phyloP scores from a whole-genome alignment of 2,329 filamentous ascomycete species.

The Fusarium brachygibbosum region DNA sequence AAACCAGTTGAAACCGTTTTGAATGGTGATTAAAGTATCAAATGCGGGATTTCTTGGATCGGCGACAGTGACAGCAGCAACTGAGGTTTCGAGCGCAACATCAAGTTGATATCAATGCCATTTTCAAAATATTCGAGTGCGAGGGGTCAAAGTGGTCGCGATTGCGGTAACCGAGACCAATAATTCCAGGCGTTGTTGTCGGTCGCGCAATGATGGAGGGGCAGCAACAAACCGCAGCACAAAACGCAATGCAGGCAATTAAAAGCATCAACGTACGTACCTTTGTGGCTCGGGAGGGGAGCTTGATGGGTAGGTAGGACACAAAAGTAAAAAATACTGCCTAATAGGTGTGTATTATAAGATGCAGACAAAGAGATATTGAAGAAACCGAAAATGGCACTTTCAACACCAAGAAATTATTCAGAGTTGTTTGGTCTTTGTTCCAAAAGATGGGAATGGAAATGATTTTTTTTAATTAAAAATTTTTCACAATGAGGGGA shows the following conservation, averaged over 20 bases:
- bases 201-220: slow-evolving; percentile 44
- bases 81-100: slow-evolving; percentile 6
- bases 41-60: slow-evolving; percentile 40
- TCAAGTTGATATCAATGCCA: slow-evolving; percentile 1
- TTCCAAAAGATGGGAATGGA: slow-evolving; percentile 34
- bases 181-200: slow-evolving; percentile 26
- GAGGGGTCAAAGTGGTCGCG: slow-evolving; percentile 15
- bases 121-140: slow-evolving; percentile 14
- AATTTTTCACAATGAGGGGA: slow-evolving; percentile 50
- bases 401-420: slow-evolving; percentile 32
- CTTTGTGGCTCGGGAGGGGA: slow-evolving; percentile 37
- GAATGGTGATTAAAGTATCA: slow-evolving; percentile 14
- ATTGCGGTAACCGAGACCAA: slow-evolving; percentile 32
- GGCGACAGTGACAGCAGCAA: not conserved
- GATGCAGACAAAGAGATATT: slow-evolving; percentile 17
- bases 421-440: slow-evolving; percentile 37
- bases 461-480: slow-evolving; percentile 43
- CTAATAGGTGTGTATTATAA: slow-evolving; percentile 39
- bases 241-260: slow-evolving; percentile 37
- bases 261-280: slow-evolving; percentile 38
- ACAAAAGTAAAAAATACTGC: slow-evolving; percentile 24
- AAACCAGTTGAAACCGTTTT: slow-evolving; percentile 12
- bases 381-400: slow-evolving; percentile 21
- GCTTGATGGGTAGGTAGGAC: slow-evolving; percentile 39
- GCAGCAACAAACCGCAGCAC: slow-evolving; percentile 24